A percentile compares a stretch with the other conserved stretches of the same genome.
Evolutionary conservation across 208 protist genomes (phyloP).

Genomic region (Tritrichomonas musculus): DNA sequence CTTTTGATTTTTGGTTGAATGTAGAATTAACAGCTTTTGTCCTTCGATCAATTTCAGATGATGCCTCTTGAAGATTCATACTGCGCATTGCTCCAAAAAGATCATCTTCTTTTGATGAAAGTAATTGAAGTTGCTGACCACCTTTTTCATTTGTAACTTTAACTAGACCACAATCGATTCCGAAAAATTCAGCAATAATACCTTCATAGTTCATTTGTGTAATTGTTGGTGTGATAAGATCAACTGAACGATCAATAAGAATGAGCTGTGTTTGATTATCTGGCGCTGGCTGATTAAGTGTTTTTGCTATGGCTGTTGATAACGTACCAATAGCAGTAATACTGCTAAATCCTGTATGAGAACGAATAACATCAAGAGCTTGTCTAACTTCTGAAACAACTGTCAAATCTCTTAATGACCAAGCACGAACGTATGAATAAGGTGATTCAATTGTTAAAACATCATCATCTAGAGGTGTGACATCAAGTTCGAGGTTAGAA

Average conservation of each 20-base stretch:
- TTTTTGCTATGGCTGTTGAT: background rate
- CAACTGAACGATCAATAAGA: background rate
- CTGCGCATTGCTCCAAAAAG: background rate
- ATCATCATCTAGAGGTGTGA: background rate
- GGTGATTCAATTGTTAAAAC: background rate
- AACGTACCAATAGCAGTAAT: background rate
- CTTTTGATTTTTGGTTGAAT: background rate
- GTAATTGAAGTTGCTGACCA: background rate
- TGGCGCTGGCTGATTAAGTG: background rate
- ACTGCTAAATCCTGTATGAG: background rate
- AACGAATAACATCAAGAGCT: background rate
- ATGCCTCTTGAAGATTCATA: background rate
- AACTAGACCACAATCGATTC: background rate
- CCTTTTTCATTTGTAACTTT: background rate
- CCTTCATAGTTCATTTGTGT: constrained; percentile 35
- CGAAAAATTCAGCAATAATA: constrained; percentile 4
- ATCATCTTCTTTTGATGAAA: background rate
- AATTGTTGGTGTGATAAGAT: background rate
- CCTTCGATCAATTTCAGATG: background rate
- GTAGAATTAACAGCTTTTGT: background rate
- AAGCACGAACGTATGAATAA: background rate
- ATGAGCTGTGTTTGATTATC: background rate
- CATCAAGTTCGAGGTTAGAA: background rate
- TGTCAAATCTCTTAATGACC: background rate
- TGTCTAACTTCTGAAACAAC: background rate